A percentile compares a stretch with the other conserved stretches of the same genome.
These are phyloP conservation scores for Stephania cephalantha DNA, from an alignment of 164 flowering plant species.

Conservation along the genomic window DNA sequence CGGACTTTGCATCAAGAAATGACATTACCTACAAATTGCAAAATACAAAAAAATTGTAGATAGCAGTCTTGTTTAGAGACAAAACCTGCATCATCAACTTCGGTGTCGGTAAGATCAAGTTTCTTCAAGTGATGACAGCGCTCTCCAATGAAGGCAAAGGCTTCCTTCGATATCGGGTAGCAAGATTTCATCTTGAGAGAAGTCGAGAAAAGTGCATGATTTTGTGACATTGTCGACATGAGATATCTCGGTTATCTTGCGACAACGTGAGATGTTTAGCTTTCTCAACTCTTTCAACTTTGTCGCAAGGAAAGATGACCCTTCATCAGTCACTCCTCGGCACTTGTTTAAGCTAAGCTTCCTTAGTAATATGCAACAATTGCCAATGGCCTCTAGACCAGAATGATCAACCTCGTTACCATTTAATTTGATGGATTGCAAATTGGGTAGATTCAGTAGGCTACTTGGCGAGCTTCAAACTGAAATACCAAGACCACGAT, in stretches of 20 bases:
- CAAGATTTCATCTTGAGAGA: slow-evolving; percentile 90
- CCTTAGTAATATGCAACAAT: slow-evolving; percentile 41
- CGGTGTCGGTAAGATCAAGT: slow-evolving; percentile 80
- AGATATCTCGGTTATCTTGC: slow-evolving; percentile 61
- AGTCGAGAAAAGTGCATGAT: slow-evolving; percentile 58
- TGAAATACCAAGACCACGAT: slow-evolving; percentile 23
- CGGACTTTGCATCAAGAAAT: slow-evolving; percentile 45
- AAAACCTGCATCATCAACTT: slow-evolving; percentile 76
- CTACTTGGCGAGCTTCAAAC: slow-evolving; percentile 52
- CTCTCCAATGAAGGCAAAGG: slow-evolving; percentile 66
- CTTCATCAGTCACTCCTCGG: slow-evolving; percentile 72
- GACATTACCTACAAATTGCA: background rate
- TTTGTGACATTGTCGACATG: slow-evolving; percentile 53
- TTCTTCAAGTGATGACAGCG: slow-evolving; percentile 63
- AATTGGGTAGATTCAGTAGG: slow-evolving; percentile 48
- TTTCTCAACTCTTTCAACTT: slow-evolving; percentile 57
- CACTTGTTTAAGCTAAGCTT: slow-evolving; percentile 90
- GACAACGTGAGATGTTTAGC: slow-evolving; percentile 86
- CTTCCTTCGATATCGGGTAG: slow-evolving; percentile 51
- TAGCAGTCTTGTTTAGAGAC: background rate
- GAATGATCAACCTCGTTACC: slow-evolving; percentile 62
- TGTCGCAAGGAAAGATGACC: slow-evolving; percentile 50
- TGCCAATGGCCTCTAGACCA: slow-evolving; percentile 65
- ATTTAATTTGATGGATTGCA: slow-evolving; percentile 68
- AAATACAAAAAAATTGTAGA: background rate